Evolutionary conservation across 371 early-diverging fungal species (phyloP), one percentile per base, ranked within the genome.

Genomic region (Actinomucor elegans): DNA sequence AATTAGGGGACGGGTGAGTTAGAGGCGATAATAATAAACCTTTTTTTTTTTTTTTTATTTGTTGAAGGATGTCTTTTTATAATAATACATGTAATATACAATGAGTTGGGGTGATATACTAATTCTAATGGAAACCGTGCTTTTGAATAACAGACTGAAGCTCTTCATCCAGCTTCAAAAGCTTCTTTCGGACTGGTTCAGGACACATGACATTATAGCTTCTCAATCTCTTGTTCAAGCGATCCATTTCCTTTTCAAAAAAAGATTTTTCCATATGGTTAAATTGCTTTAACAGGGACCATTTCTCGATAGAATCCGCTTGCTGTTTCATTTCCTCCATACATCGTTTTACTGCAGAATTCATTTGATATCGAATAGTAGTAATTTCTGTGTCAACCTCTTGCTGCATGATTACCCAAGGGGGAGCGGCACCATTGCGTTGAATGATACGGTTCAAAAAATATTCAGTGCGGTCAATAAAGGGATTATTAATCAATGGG

Each of bases 361-460:
- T 43, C 31, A 53, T 40, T 27, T 73, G 70, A 12, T 51, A 50
- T 15, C 69, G 49, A 32, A 81, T 54, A 14, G 46, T 55, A 4
- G 31, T 57, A 0, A 61, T 58, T 14, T 81, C 78, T 15, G 57
- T 66, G 29, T 77, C 74, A 9, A 79, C 68, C 32, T 79, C 73
- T 40, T 69, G 62, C 23, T 73, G 74, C 58, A 71, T 55, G 44
- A 72, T 75, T 12, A 81, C 57, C 82, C 82, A 81, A 11, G 70
- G 70, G 8, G 79, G 78, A 17, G 67, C 69, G 29, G 70, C 66
- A 1, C 79, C 77, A 40, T 77, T 76, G 36, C 69, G 29, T 42
- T 75, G 74, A n/a, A 79, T 43, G 37, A 81, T 75, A 4, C 74
- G 66, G 49, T 81, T 77, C 67, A 81, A 57, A 33, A 73, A 64